A percentile compares a stretch with the other conserved stretches of the same genome.
phyloP scores from a whole-genome alignment of 2,329 filamentous ascomycete genomes.

The Fusarium nurragi region DNA sequence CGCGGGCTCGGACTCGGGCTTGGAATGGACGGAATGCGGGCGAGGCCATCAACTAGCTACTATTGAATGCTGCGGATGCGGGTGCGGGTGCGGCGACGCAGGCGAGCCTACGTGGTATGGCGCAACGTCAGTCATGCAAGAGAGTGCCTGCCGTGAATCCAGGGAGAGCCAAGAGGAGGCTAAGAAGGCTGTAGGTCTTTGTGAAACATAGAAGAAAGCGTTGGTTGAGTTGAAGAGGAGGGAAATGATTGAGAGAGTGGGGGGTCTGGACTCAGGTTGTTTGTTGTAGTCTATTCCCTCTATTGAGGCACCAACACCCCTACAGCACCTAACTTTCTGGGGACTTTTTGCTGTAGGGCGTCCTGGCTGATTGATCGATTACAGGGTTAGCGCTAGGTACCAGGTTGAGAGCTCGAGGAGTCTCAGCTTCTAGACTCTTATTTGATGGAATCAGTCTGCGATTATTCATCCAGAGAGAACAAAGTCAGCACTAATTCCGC shows the following conservation, averaged over 20 bases:
- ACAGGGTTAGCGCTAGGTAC: neutral
- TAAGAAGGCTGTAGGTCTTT: conserved; percentile 22
- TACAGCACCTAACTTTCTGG: conserved; percentile 16
- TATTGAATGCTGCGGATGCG: neutral
- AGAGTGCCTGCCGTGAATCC: conserved; percentile 15
- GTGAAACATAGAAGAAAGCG: conserved; percentile 37
- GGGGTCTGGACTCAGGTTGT: conserved; percentile 16
- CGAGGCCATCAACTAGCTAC: conserved; percentile 26
- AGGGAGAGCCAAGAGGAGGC: conserved; percentile 28
- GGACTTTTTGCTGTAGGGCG: conserved; percentile 13
- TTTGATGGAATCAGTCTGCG: conserved; percentile 9
- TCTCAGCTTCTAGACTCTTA: neutral
- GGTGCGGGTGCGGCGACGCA: conserved; percentile 7
- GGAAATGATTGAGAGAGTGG: neutral
- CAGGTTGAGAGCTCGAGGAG: neutral
- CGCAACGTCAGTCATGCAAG: conserved; percentile 13
- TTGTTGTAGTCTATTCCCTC: conserved; percentile 12
- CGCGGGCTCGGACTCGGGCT: conserved; percentile 15
- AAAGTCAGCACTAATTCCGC: conserved; percentile 33
- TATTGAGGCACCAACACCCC: conserved; percentile 22
- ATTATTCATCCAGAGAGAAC: conserved; percentile 17
- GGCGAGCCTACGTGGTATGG: conserved; percentile 2
- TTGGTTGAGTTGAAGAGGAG: conserved; percentile 13
- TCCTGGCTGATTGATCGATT: neutral
- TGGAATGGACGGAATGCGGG: conserved; percentile 9